phyloP scores from a whole-genome alignment of 176 grass and related monocot species.

The Raddia distichophylla region DNA sequence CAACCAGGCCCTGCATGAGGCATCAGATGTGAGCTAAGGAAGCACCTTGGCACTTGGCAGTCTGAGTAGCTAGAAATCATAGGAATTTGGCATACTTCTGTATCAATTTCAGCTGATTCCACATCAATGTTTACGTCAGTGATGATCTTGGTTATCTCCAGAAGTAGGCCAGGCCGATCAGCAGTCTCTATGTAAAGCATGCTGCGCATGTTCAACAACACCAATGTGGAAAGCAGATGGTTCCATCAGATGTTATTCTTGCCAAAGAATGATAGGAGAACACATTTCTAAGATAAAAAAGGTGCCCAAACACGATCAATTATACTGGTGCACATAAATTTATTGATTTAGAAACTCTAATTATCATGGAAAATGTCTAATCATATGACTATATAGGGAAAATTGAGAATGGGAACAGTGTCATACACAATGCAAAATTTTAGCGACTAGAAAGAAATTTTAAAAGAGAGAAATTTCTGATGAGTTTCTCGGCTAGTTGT shows the following conservation, averaged over 20 bases:
- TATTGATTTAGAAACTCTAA: neutral
- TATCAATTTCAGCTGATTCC: conserved; percentile 97
- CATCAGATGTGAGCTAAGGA: conserved; percentile 13
- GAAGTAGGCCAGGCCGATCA: conserved; percentile 85
- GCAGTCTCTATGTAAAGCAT: conserved; percentile 96
- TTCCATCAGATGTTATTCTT: conserved; percentile 13
- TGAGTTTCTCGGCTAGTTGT: neutral
- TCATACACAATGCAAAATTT: neutral
- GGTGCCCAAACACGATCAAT: conserved; percentile 7
- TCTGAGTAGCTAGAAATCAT: neutral
- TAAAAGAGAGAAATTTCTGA: neutral
- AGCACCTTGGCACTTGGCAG: neutral
- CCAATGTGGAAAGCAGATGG: conserved; percentile 22
- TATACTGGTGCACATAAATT: conserved; percentile 16
- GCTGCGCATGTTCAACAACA: conserved; percentile 48
- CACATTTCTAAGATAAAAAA: neutral
- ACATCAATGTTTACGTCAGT: conserved; percentile 80
- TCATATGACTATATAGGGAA: neutral
- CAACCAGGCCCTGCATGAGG: conserved; percentile 76
- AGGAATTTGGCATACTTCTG: conserved; percentile 60
- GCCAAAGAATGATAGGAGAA: conserved; percentile 1
- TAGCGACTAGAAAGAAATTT: neutral
- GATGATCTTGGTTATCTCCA: conserved; percentile 84
- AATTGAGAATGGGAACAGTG: neutral
- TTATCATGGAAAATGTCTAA: neutral